phyloP scores from a whole-genome alignment of 495 filamentous ascomycete genomes.

The Mytilinidion resinicola region DNA sequence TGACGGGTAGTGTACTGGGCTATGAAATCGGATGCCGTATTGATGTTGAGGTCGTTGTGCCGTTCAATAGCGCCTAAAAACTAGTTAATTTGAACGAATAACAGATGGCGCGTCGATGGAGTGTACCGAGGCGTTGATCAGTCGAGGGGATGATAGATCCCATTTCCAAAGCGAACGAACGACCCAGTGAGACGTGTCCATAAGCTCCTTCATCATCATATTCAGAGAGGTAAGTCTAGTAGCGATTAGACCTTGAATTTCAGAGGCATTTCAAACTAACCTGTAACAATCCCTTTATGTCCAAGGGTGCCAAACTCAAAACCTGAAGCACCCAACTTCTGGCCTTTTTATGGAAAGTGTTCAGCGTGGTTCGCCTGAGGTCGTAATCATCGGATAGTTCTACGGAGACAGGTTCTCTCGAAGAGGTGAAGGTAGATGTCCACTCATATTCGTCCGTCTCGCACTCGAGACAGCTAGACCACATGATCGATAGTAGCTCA shows the following conservation, averaged over 20 bases:
- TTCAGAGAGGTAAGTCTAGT: constrained; percentile 81
- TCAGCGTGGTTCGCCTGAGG: constrained; percentile 69
- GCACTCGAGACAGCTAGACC: constrained; percentile 84
- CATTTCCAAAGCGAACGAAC: constrained; percentile 92
- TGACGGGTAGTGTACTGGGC: constrained; percentile 96
- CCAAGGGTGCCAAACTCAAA: constrained; percentile 81
- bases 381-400: constrained; percentile 85
- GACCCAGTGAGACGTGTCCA: constrained; percentile 85
- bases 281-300: constrained; percentile 78
- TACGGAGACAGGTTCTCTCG: constrained; percentile 67
- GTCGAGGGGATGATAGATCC: constrained; percentile 79
- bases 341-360: constrained; percentile 69
- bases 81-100: constrained; percentile 8
- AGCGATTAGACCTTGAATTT: constrained; percentile 39
- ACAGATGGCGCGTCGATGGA: no score
- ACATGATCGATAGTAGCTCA: constrained; percentile 87
- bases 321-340: constrained; percentile 70
- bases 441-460: constrained; percentile 93
- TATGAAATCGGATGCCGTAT: constrained; percentile 91
- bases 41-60: constrained; percentile 63
- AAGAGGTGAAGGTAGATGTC: constrained; percentile 68
- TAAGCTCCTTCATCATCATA: constrained; percentile 82
- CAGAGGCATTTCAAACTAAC: neutral
- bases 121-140: constrained; percentile 70
- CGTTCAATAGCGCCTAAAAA: constrained; percentile 58